Evolutionary conservation across 75 land plant genomes (phyloP).

Genomic region (Chamaecyparis obtusa): DNA sequence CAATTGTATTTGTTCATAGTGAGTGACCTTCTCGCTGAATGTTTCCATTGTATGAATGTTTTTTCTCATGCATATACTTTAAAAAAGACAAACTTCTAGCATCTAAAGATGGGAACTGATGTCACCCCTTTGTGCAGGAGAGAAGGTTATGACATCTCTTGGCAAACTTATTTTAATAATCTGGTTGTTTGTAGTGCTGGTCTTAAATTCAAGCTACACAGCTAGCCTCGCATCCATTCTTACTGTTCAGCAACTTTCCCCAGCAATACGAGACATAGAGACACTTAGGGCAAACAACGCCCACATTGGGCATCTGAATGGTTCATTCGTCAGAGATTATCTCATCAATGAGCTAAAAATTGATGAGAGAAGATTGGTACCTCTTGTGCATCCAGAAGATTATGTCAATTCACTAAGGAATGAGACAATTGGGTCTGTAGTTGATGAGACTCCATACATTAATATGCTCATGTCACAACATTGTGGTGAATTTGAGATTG

Average conservation of each 20-base stretch:
- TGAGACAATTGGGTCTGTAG: neutral
- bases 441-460: neutral
- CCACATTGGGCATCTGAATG: neutral
- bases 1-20: too few relatives aligned
- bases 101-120: too few relatives aligned
- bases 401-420: neutral
- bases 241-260: constrained; percentile 19
- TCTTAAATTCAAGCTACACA: too few relatives aligned
- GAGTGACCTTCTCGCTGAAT: too few relatives aligned
- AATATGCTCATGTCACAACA: neutral
- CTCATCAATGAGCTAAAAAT: neutral
- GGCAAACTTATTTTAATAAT: neutral
- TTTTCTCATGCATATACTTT: too few relatives aligned
- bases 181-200: too few relatives aligned
- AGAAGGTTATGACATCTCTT: constrained; percentile 1
- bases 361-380: neutral
- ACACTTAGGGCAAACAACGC: neutral
- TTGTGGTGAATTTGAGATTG: neutral
- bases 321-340: neutral
- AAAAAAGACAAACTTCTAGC: too few relatives aligned
- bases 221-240: neutral
- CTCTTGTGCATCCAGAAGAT: neutral
- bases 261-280: constrained; percentile 3
- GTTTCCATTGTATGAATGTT: too few relatives aligned
- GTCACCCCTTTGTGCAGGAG: neutral